A percentile compares a stretch with the other conserved stretches of the same genome.
Evolutionary conservation across 2,329 filamentous ascomycete genomes (phyloP).

Genomic region (Pyrenophora graminea): DNA sequence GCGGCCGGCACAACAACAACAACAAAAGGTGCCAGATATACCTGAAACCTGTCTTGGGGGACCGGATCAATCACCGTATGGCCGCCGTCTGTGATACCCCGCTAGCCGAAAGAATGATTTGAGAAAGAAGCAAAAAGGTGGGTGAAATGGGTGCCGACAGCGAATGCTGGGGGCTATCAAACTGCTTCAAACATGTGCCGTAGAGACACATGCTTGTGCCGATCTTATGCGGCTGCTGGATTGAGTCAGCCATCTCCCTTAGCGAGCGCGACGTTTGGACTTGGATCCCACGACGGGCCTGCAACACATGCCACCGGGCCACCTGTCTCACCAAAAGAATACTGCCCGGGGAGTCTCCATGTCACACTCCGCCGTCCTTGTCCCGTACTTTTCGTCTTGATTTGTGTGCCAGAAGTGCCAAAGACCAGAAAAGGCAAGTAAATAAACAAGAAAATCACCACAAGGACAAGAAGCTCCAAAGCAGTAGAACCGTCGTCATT

Average conservation of each 20-base stretch:
- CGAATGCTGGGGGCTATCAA: slow-evolving; percentile 9
- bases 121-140: slow-evolving; percentile 1
- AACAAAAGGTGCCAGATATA: slow-evolving; percentile 5
- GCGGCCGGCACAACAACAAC: neutral
- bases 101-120: neutral
- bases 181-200: slow-evolving; percentile 10
- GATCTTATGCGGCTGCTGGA: slow-evolving; percentile 6
- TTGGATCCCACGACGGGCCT: slow-evolving; percentile 5
- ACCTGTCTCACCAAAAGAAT: slow-evolving; percentile 2
- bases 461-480: too few species aligned
- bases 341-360: slow-evolving; percentile 1
- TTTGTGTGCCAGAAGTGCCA: neutral
- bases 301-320: slow-evolving; percentile 10
- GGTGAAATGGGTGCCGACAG: neutral
- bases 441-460: too few species aligned
- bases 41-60: slow-evolving; percentile 25
- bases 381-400: too few species aligned
- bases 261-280: slow-evolving; percentile 4
- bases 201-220: slow-evolving; percentile 8
- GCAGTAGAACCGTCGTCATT: neutral
- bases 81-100: slow-evolving; percentile 2
- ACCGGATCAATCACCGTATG: slow-evolving; percentile 17
- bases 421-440: neutral
- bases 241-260: slow-evolving; percentile 1
- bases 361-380: neutral